A percentile compares a stretch with the other conserved stretches of the same genome.
These are phyloP conservation scores for Allodekkera sacchari DNA, from an alignment of 805 yeast species.

Conservation along the genomic window DNA sequence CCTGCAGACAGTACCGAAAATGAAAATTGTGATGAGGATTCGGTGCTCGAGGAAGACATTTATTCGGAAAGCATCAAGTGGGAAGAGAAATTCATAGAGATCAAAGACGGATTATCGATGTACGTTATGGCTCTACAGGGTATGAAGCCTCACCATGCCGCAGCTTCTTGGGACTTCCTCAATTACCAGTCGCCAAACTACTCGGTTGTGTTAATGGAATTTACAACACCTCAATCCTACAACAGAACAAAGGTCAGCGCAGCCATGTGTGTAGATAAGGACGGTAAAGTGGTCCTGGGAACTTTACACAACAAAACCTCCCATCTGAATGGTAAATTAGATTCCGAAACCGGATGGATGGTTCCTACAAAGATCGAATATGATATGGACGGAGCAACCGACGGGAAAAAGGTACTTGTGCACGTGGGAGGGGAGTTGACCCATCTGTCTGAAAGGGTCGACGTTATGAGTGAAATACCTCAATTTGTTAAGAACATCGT, in stretches of 20 bases:
- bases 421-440: slow-evolving; percentile 52
- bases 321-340: slow-evolving; percentile 49
- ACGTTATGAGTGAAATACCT: slow-evolving; percentile 96
- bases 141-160: slow-evolving; percentile 99
- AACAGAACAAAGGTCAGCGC: slow-evolving; percentile 73
- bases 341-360: slow-evolving; percentile 88
- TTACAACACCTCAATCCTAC: slow-evolving; percentile 87
- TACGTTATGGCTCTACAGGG: slow-evolving; percentile 96
- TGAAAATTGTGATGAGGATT: slow-evolving; percentile 6
- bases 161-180: slow-evolving; percentile 91
- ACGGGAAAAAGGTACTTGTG: slow-evolving; percentile 33
- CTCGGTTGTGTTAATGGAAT: slow-evolving; percentile 87
- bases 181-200: slow-evolving; percentile 73
- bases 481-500: slow-evolving; percentile 88
- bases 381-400: slow-evolving; percentile 34
- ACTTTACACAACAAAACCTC: slow-evolving; percentile 57
- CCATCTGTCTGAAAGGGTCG: slow-evolving; percentile 77
- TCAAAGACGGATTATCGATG: slow-evolving; percentile 51
- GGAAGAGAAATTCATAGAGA: slow-evolving; percentile 10
- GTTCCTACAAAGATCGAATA: slow-evolving; percentile 66
- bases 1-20: neutral
- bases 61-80: slow-evolving; percentile 6
- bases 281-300: slow-evolving; percentile 50
- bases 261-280: slow-evolving; percentile 63
- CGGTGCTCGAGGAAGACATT: slow-evolving; percentile 12